Base-by-base conservation (phyloP, 1,139 yeast species). In the Hanseniaspora uvarum region DNA sequence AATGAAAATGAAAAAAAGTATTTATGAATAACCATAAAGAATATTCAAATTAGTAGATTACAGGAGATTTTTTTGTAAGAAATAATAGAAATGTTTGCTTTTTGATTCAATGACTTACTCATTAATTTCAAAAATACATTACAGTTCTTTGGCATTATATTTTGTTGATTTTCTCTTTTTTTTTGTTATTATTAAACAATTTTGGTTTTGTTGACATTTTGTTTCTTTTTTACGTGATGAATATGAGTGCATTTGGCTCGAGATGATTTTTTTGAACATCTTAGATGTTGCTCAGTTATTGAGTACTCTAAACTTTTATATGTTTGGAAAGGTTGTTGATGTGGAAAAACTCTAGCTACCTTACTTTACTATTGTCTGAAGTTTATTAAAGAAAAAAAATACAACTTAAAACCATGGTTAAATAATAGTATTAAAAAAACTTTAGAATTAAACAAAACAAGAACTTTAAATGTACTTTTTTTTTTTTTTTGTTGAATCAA, bases 221-320 rank as follows among this genome's bases (percentile, higher is more conserved):
- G 40, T 52, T 33, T 24, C 16, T 60, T 26, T 23, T 53, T 53
- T 39, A 59, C 56, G 74, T 81, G 87, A 81, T 81, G 87, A 81
- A 77, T 68, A 70, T 69, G 89, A 83, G 88, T 83, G 89, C 89
- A 83, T 83, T 83, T 83, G 88, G 88, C 89, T 82, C 88, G 86
- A 83, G 88, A 50, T 50, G 53, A 79, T 81, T 67, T 75, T 53
- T 52, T 52, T 56, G 54, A 53, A 53, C 59, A 58, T 57, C 53
- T 41, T 50, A 40, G 53, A 50, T 41, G 33, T 43, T 50, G 33
- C 47, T 50, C 53, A 50, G 53, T 50, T 50, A 50, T 50, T 50
- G 53, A 43, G 53, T 41, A 50, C 41, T 43, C 53, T 40, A 50
- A 41, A 50, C 53, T 41, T 49, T 41, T 50, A 43, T 50, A 43